These are phyloP conservation scores for Colletotrichum somersetense DNA, from an alignment of 2,329 filamentous ascomycete genomes.

Conservation along the genomic window DNA sequence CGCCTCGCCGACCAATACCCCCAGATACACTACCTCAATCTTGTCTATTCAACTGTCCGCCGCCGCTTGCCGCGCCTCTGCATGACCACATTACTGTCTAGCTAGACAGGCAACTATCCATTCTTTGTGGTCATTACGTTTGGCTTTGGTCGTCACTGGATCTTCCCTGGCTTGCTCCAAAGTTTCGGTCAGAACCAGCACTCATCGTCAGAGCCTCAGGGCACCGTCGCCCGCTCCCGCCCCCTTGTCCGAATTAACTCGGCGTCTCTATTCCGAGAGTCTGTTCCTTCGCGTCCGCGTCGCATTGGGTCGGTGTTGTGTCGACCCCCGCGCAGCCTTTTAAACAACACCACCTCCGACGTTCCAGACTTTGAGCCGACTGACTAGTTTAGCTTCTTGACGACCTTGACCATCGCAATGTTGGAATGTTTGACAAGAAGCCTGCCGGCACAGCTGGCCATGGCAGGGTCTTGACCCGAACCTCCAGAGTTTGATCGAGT, in stretches of 20 bases:
- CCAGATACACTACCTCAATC: background rate
- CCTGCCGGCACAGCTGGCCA: background rate
- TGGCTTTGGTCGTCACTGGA: conserved; percentile 4
- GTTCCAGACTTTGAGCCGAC: background rate
- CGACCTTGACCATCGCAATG: background rate
- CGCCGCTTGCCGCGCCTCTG: conserved; percentile 5
- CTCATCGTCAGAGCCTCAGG: background rate
- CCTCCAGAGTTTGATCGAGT: conserved; percentile 21
- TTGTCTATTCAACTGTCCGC: background rate
- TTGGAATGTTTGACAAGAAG: background rate
- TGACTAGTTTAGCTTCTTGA: background rate
- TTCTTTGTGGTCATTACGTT: background rate
- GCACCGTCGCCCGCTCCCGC: background rate
- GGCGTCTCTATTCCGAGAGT: conserved; percentile 19
- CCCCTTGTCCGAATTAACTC: background rate
- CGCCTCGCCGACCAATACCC: conserved; percentile 12
- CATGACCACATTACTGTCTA: background rate
- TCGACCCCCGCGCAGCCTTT: conserved; percentile 4
- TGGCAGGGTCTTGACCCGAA: background rate
- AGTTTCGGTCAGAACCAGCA: background rate
- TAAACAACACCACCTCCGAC: background rate
- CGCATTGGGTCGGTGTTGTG: conserved; percentile 16
- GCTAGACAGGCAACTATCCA: too few relatives aligned
- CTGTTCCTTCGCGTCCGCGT: conserved; percentile 9
- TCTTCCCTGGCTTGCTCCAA: conserved; percentile 1